Evolutionary conservation across 2,329 filamentous ascomycete species (phyloP).

Genomic region (Helminthosporium solani): DNA sequence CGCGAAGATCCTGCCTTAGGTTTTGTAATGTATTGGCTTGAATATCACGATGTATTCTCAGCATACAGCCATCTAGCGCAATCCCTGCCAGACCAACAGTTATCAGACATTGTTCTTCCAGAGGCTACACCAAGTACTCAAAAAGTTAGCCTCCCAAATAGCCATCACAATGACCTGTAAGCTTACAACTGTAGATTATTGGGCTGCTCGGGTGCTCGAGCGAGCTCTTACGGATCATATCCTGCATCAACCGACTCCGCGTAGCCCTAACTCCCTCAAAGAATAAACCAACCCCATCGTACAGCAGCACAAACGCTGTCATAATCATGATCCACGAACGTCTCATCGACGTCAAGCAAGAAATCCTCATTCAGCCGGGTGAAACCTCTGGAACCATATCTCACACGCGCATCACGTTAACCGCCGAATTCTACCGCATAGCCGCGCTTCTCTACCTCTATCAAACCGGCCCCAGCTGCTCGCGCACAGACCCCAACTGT

Average conservation of each 20-base stretch:
- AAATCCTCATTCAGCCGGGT: conserved; percentile 22
- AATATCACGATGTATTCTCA: conserved; percentile 52
- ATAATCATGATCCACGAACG: conserved; percentile 16
- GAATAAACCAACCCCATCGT: neutral
- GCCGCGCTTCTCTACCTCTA: conserved; percentile 51
- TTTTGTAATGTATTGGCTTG: conserved; percentile 51
- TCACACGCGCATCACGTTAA: conserved; percentile 41
- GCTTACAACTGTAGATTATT: conserved; percentile 41
- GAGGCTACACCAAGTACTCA: conserved; percentile 36
- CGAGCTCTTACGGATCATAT: conserved; percentile 49
- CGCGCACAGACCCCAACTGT: neutral
- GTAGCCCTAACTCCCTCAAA: neutral
- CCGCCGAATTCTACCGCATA: conserved; percentile 55
- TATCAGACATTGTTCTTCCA: conserved; percentile 29
- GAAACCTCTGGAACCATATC: conserved; percentile 29
- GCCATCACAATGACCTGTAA: neutral
- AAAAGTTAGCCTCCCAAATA: conserved; percentile 17
- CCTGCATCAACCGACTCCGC: conserved; percentile 42
- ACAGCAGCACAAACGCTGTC: neutral
- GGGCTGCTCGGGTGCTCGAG: conserved; percentile 52
- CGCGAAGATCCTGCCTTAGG: conserved; percentile 28
- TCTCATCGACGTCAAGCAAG: conserved; percentile 23
- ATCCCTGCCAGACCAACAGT: conserved; percentile 23
- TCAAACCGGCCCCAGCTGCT: conserved; percentile 30
- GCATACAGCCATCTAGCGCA: conserved; percentile 43